These are phyloP conservation scores for Pythium angustatum DNA, from an alignment of 352 stramenopile genomes.

Conservation along the genomic window DNA sequence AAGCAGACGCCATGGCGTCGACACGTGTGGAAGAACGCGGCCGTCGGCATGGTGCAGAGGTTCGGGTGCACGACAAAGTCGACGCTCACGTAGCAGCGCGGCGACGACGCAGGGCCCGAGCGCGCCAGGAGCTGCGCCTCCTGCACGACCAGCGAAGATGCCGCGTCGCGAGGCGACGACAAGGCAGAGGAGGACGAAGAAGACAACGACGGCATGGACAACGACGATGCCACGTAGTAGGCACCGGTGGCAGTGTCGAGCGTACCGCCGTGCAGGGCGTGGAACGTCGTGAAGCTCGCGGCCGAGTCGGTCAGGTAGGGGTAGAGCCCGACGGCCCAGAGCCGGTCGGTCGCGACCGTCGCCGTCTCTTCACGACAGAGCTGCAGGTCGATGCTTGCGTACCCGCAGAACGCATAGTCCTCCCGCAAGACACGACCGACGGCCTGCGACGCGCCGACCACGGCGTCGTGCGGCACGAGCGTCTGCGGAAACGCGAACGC, in stretches of 20 bases:
- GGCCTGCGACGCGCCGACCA: slow-evolving; percentile 61
- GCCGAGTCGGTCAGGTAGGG: slow-evolving; percentile 81
- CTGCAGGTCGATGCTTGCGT: slow-evolving; percentile 81
- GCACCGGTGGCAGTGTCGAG: slow-evolving; percentile 40
- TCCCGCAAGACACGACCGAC: slow-evolving; percentile 45
- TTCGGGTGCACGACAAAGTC: slow-evolving; percentile 83
- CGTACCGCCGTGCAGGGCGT: slow-evolving; percentile 51
- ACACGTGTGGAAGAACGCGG: slow-evolving; percentile 88
- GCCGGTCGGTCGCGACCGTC: slow-evolving; percentile 32
- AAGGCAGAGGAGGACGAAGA: too few species aligned
- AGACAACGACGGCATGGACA: not conserved
- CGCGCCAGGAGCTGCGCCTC: slow-evolving; percentile 30
- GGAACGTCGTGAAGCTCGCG: slow-evolving; percentile 70
- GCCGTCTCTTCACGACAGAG: slow-evolving; percentile 57
- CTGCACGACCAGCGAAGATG: slow-evolving; percentile 20
- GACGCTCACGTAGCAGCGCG: slow-evolving; percentile 55
- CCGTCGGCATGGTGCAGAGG: slow-evolving; percentile 76
- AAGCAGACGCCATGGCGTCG: slow-evolving; percentile 87
- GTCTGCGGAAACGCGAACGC: slow-evolving; percentile 82
- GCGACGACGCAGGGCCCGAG: slow-evolving; percentile 7
- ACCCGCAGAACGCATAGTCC: slow-evolving; percentile 63
- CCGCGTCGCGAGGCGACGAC: too few species aligned
- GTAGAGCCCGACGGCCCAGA: slow-evolving; percentile 78
- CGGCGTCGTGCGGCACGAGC: slow-evolving; percentile 66
- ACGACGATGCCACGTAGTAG: slow-evolving; percentile 23